These are phyloP conservation scores for Emergomyces pasteurianus DNA, from an alignment of 2,329 filamentous ascomycete genomes.

Conservation along the genomic window DNA sequence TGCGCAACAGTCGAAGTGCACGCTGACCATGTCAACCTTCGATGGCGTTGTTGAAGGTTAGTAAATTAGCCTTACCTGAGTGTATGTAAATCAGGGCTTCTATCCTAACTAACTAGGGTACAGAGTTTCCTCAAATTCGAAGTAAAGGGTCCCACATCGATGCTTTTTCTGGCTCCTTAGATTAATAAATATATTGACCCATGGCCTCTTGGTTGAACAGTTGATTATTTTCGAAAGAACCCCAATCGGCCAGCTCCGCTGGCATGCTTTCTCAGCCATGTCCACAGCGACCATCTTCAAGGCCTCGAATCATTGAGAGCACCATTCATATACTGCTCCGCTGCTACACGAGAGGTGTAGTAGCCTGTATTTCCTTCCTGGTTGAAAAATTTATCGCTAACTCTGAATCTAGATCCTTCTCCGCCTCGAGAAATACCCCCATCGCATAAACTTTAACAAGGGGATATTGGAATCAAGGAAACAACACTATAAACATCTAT, in stretches of 20 bases:
- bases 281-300: conserved; percentile 78
- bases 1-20: not conserved
- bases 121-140: conserved; percentile 13
- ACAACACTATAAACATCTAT: conserved; percentile 65
- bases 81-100: not conserved
- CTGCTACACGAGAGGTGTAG: conserved; percentile 58
- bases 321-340: conserved; percentile 83
- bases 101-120: not conserved
- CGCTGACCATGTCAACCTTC: conserved; percentile 21
- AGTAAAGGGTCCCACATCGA: conserved; percentile 4
- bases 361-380: not conserved
- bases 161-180: not conserved
- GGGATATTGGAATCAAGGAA: conserved; percentile 64
- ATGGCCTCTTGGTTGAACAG: conserved; percentile 28
- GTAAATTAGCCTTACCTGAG: not conserved
- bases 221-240: conserved; percentile 67
- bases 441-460: conserved; percentile 68
- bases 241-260: conserved; percentile 49
- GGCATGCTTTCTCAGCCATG: conserved; percentile 82
- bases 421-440: conserved; percentile 63
- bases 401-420: conserved; percentile 48
- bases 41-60: conserved; percentile 21
- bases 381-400: not conserved
- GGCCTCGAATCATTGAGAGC: conserved; percentile 66
- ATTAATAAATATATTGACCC: not conserved